Base-by-base conservation (phyloP, 192 early-diverging fungal species). In the Mortierella alpina region DNA sequence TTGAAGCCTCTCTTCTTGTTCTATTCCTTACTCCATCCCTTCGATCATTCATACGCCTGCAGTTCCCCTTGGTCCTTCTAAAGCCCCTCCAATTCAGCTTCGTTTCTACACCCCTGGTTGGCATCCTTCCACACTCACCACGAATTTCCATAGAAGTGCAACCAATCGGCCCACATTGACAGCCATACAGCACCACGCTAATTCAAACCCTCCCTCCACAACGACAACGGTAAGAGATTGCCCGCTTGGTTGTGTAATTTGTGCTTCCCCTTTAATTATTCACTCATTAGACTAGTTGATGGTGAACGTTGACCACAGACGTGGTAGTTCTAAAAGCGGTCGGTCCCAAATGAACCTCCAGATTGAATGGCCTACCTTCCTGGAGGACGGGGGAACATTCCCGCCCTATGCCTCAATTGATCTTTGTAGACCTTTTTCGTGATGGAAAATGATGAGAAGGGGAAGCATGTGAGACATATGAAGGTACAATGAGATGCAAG, bases 241-340 rank as follows among this genome's bases (percentile, higher is more conserved):
- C 60, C 60, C 6, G 31, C 31, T 66, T 41, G 48, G 46, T 48
- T 59, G 57, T 59, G 39, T 40, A 45, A n/a, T n/a, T 60, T 45
- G 4, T 65, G 63, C 63, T 53, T 41, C 50, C 11, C 49, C 54
- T 45, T 47, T n/a, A 47, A 54, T 44, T 70, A 61, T 61, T 45
- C 59, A 50, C 50, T 13, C 47, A 70, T 70, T 70, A 49, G 41
- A 70, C 52, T 70, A 44, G 49, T 61, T 70, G 68, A 61, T 61
- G 68, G 68, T 52, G 68, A 70, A 61, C 59, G 15, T 51, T 44
- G 17, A 61, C 58, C 58, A 60, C 58, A 51, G 47, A 70, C 42
- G 68, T 60, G 58, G 59, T 52, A 61, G 68, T 70, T 68, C 66
- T 68, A 68, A 68, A 58, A 68, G 66, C 66, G 66, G 66, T 59